Percentiles rank a stretch among this genome's conserved stretches.
These are phyloP conservation scores for Haematococcus lacustris DNA, from an alignment of 139 green algal genomes.

Conservation along the genomic window DNA sequence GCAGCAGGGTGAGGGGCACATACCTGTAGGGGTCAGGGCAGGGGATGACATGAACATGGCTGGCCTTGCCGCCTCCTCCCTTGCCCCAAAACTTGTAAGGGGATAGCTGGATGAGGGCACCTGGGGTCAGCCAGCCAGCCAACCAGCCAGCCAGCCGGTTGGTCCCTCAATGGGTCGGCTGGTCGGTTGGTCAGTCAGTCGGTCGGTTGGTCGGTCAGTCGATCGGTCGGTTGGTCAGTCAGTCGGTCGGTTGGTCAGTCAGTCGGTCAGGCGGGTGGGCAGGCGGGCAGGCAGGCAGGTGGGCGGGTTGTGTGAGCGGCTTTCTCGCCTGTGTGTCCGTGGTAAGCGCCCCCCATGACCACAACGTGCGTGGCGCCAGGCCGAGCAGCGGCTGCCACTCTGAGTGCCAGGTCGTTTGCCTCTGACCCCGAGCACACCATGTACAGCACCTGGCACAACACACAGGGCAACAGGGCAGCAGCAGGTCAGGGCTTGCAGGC, in stretches of 20 bases:
- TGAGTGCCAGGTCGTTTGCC: constrained; percentile 83
- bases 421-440: constrained; percentile 74
- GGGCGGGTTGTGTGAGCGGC: too few species aligned
- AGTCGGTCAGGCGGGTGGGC: too few species aligned
- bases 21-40: constrained; percentile 48
- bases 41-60: constrained; percentile 55
- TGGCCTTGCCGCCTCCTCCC: constrained; percentile 28
- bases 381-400: constrained; percentile 41
- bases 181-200: too few species aligned
- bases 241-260: too few species aligned
- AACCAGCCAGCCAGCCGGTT: too few species aligned
- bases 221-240: too few species aligned
- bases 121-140: too few species aligned
- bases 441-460: constrained; percentile 50
- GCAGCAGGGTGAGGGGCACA: too few species aligned
- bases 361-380: constrained; percentile 15
- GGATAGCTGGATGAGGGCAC: constrained; percentile 35
- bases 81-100: constrained; percentile 71
- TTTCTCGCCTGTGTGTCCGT: constrained; percentile 6
- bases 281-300: too few species aligned
- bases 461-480: neutral
- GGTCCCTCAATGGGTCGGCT: too few species aligned
- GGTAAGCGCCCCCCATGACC: constrained; percentile 15
- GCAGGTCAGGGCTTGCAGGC: neutral
- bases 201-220: too few species aligned